A percentile compares a stretch with the other conserved stretches of the same genome.
Conservation (phyloP, 495 filamentous ascomycete species). For the Penicillium dipodomyicola region DNA sequence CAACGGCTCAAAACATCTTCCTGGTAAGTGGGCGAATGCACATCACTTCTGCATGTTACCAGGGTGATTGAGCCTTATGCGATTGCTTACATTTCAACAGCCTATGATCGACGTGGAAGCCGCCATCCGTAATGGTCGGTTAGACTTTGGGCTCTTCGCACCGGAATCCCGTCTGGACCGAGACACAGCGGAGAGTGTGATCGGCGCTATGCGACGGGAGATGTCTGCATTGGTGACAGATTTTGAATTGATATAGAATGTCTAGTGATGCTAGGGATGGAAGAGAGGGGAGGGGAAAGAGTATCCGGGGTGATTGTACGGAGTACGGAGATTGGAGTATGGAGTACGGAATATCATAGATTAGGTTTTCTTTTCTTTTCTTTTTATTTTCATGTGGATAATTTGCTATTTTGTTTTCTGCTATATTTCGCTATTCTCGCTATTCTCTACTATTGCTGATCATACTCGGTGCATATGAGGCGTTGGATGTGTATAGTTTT, state of each 20-base stretch:
- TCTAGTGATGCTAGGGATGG: slow-evolving; percentile 7
- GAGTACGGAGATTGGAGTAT: slow-evolving; percentile 3
- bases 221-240: slow-evolving; percentile 18
- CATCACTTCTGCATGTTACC: slow-evolving; percentile 2
- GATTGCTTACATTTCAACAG: slow-evolving; percentile 25
- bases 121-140: slow-evolving; percentile 27
- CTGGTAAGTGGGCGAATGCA: slow-evolving; percentile 19
- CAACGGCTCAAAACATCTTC: slow-evolving; percentile 19
- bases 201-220: slow-evolving; percentile 24
- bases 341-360: slow-evolving; percentile 1
- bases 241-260: slow-evolving; percentile 9
- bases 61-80: slow-evolving; percentile 15
- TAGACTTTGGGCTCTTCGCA: slow-evolving; percentile 39
- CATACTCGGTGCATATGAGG: slow-evolving; percentile 24
- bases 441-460: neutral
- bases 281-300: neutral
- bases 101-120: slow-evolving; percentile 39
- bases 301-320: slow-evolving; percentile 5
- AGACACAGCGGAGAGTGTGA: slow-evolving; percentile 21
- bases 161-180: slow-evolving; percentile 22
- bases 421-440: neutral
- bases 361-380: slow-evolving; percentile 2
- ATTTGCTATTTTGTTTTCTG: neutral
- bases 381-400: neutral
- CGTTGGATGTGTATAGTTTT: slow-evolving; percentile 21